phyloP scores from a whole-genome alignment of 805 yeast species.

The Priceomyces castillae region DNA sequence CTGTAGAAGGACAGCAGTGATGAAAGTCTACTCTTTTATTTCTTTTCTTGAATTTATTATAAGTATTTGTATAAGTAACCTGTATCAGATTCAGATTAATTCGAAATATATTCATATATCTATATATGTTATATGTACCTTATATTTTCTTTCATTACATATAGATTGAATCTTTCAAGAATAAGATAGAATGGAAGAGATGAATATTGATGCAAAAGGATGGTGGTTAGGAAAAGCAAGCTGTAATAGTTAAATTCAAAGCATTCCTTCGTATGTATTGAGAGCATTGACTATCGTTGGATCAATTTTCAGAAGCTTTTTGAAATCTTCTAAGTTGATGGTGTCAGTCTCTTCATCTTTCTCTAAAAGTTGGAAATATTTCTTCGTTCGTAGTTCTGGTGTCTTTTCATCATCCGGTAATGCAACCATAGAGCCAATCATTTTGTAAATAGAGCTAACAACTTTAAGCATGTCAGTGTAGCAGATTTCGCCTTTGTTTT shows the following conservation, averaged over 20 bases:
- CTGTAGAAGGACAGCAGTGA: conserved; percentile 70
- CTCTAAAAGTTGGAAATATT: conserved; percentile 72
- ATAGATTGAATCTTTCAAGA: too few relatives aligned
- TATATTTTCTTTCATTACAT: neutral
- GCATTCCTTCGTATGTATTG: conserved; percentile 77
- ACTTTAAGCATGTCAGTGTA: conserved; percentile 79
- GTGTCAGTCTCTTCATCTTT: conserved; percentile 62
- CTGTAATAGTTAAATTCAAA: conserved; percentile 30
- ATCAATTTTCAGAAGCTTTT: conserved; percentile 74
- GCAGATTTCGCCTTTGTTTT: conserved; percentile 71
- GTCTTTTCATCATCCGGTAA: conserved; percentile 87
- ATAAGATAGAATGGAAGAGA: too few relatives aligned
- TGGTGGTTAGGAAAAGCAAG: neutral
- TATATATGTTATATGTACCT: too few relatives aligned
- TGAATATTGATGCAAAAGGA: neutral
- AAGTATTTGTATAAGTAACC: neutral
- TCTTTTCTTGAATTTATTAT: neutral
- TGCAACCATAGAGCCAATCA: conserved; percentile 94
- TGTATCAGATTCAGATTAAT: neutral
- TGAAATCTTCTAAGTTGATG: conserved; percentile 80
- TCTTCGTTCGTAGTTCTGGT: conserved; percentile 82
- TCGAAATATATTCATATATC: neutral
- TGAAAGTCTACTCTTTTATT: neutral
- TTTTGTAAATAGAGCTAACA: conserved; percentile 80
- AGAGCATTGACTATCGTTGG: conserved; percentile 74